Conservation (phyloP, 2,329 filamentous ascomycete genomes). For the Canariomyces notabilis region DNA sequence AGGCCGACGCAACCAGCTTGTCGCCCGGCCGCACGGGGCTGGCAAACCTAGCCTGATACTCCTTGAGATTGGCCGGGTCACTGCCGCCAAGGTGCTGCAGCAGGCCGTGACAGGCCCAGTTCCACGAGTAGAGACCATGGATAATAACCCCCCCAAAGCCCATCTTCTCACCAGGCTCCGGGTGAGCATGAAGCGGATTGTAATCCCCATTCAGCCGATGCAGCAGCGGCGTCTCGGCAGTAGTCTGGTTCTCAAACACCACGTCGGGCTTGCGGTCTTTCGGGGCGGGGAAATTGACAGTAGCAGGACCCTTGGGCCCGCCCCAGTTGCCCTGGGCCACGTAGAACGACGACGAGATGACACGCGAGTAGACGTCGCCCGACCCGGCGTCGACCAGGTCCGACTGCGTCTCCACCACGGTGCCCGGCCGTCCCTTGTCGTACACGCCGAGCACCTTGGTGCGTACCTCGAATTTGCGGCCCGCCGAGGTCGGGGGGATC, state of each 20-base stretch:
- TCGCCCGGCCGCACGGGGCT: constrained; percentile 79
- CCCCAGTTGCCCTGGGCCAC: constrained; percentile 79
- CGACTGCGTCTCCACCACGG: constrained; percentile 74
- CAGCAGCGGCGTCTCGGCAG: constrained; percentile 64
- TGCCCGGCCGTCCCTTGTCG: constrained; percentile 81
- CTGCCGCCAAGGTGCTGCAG: constrained; percentile 68
- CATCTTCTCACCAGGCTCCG: constrained; percentile 81
- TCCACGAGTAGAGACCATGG: constrained; percentile 86
- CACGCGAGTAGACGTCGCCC: constrained; percentile 66
- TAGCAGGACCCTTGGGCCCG: constrained; percentile 82
- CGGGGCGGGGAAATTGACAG: constrained; percentile 69
- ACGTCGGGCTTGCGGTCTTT: constrained; percentile 65
- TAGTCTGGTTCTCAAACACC: constrained; percentile 66
- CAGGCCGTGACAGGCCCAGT: constrained; percentile 68
- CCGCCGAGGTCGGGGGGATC: constrained; percentile 65
- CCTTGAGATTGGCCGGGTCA: constrained; percentile 74
- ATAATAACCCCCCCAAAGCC: constrained; percentile 86
- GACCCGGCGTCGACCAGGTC: constrained; percentile 65
- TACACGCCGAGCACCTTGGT: constrained; percentile 79
- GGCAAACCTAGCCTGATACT: constrained; percentile 86
- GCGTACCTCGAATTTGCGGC: constrained; percentile 69
- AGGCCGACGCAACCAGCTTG: constrained; percentile 75
- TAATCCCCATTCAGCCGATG: constrained; percentile 91
- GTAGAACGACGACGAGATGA: constrained; percentile 69
- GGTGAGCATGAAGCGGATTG: constrained; percentile 85